A percentile compares a stretch with the other conserved stretches of the same genome.
Conservation (phyloP, 345 rosid species). For the Citrus maxima region DNA sequence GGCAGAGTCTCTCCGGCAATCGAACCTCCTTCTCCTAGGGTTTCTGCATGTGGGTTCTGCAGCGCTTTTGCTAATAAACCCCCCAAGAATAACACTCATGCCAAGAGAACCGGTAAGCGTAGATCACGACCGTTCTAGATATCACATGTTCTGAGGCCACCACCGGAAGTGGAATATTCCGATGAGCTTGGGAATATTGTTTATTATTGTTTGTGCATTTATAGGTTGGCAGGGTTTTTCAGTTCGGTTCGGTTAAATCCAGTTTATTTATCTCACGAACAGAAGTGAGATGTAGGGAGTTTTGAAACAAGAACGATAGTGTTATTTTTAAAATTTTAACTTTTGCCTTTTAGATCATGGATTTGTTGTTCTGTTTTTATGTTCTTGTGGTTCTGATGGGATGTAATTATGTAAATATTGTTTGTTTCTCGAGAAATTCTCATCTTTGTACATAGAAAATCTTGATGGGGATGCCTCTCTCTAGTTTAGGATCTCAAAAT, state of each 20-base stretch:
- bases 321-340: not conserved
- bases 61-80: constrained; percentile 49
- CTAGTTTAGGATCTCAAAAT: not conserved
- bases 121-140: constrained; percentile 46
- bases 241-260: not conserved
- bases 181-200: constrained; percentile 9
- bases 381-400: constrained; percentile 13
- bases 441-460: constrained; percentile 12
- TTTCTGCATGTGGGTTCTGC: constrained; percentile 84
- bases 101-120: constrained; percentile 47
- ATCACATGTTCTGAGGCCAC: not conserved
- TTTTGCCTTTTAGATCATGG: not conserved
- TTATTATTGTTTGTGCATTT: not conserved
- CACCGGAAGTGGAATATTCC: constrained; percentile 20
- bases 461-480: not conserved
- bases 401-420: constrained; percentile 26
- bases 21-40: constrained; percentile 91
- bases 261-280: constrained; percentile 23
- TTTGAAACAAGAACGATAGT: not conserved
- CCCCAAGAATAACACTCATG: constrained; percentile 36
- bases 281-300: constrained; percentile 17
- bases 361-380: not conserved
- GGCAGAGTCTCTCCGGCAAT: constrained; percentile 80
- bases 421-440: constrained; percentile 10
- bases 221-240: not conserved